Evolutionary conservation across 1,284 basidiomycete species (phyloP), one percentile per base, ranked within the genome.

Genomic region (Fomitiporia mediterranea): DNA sequence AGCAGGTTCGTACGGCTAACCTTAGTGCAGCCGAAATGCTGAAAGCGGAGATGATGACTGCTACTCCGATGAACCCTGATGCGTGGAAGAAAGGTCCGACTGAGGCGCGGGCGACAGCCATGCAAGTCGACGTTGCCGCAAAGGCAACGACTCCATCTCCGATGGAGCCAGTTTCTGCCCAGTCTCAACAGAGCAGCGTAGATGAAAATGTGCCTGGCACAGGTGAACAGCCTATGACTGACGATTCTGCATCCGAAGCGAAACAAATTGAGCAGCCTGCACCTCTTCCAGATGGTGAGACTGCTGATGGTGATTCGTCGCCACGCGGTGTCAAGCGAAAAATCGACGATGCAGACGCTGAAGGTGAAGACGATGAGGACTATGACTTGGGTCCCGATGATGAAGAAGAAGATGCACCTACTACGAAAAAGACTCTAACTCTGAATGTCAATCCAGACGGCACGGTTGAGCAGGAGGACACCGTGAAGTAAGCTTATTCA

Each of bases 11-110:
- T 57, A 88, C 97, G 82, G 96, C 95, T 13, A 98, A 99, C 68
- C 84, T 98, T 80, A 92, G 85, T 72, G 96, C 96, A 43, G 95
- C 94, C 56, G 91, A 98, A 67, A 83, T 88, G 68, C 78, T 99
- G 63, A 95, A 93, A 72, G 94, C 94, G 51, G 91, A 98, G 72
- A 73, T 99, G 62, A 82, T 84, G 59, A 86, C 86, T 37, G 72
- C 84, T 53, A 67, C 78, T 53, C 83, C 85, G 53, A 75, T 84
- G 55, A 84, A 86, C 67, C 51, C 55, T n/a, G 39, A 19, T 4
- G 55, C 55, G 1, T 49, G 55, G 25, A 49, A 49, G 59, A 51
- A 53, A 39, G 34, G 49, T 40, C 30, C 28, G 15, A 27, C 38
- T 11, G 6, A 48, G 34, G 8, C 32, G 46, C 38, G 37, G 23